A percentile compares a stretch with the other conserved stretches of the same genome.
phyloP scores from a whole-genome alignment of 495 filamentous ascomycete genomes.

The Penicillium lagena region DNA sequence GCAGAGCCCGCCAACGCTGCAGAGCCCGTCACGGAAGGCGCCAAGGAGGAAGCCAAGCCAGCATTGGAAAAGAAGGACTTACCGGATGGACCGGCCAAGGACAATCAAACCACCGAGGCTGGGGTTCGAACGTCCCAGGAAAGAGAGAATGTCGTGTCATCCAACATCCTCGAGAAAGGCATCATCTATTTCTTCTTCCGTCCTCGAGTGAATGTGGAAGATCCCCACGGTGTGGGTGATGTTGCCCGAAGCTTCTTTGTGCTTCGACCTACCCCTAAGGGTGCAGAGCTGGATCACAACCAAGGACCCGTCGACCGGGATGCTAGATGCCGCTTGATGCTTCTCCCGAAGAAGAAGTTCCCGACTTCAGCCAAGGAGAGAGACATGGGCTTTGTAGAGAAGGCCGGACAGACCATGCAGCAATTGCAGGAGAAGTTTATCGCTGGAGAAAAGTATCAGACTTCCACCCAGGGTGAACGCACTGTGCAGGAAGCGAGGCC shows the following conservation, averaged over 20 bases:
- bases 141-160: slow-evolving; percentile 52
- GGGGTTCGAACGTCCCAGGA: slow-evolving; percentile 31
- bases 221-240: slow-evolving; percentile 64
- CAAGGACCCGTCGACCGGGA: slow-evolving; percentile 53
- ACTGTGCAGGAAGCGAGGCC: slow-evolving; percentile 65
- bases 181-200: slow-evolving; percentile 93
- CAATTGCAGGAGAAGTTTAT: slow-evolving; percentile 71
- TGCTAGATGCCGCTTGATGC: slow-evolving; percentile 63
- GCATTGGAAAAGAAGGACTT: not conserved
- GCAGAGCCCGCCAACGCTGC: no score
- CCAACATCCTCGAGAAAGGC: slow-evolving; percentile 84
- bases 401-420: slow-evolving; percentile 56
- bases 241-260: slow-evolving; percentile 78
- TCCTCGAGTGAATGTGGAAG: slow-evolving; percentile 64
- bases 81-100: slow-evolving; percentile 3
- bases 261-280: slow-evolving; percentile 66
- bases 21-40: no score
- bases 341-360: slow-evolving; percentile 81
- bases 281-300: slow-evolving; percentile 54
- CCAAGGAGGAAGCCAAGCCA: not conserved
- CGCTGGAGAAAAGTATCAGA: slow-evolving; percentile 60
- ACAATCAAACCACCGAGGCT: slow-evolving; percentile 5
- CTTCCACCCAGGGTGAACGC: slow-evolving; percentile 69
- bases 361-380: slow-evolving; percentile 65
- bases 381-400: slow-evolving; percentile 84